Conservation (phyloP, 2,329 filamentous ascomycete genomes). For the Colletotrichum nymphaeae region DNA sequence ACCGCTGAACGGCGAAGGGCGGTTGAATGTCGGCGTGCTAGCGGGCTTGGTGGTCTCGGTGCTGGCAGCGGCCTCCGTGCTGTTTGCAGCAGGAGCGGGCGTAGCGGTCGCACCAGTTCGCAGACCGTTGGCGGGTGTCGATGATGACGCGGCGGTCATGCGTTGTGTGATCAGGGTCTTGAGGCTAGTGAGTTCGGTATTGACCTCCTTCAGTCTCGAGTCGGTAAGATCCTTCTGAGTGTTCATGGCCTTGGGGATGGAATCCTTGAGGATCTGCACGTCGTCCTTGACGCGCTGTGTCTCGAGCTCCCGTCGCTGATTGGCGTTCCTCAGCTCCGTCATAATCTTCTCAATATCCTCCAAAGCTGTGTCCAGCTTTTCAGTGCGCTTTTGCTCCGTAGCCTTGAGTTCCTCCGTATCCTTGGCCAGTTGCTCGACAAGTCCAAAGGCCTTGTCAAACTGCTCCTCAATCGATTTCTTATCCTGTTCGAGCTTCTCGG, state of each 20-base stretch:
- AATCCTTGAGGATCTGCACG: constrained; percentile 82
- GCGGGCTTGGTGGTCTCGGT: constrained; percentile 48
- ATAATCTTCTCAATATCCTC: constrained; percentile 88
- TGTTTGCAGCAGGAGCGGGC: constrained; percentile 34
- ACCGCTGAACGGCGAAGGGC: constrained; percentile 47
- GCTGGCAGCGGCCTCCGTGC: constrained; percentile 41
- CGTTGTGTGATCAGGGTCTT: constrained; percentile 84
- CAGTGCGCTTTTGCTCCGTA: constrained; percentile 85
- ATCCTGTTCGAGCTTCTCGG: constrained; percentile 92
- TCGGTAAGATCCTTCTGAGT: constrained; percentile 89
- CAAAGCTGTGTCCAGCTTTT: constrained; percentile 84
- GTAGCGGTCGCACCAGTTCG: constrained; percentile 41
- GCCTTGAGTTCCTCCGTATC: constrained; percentile 91
- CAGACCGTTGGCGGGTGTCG: constrained; percentile 39
- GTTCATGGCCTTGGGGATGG: constrained; percentile 89
- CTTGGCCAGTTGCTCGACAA: constrained; percentile 91
- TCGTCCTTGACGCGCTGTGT: constrained; percentile 88
- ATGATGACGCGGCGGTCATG: constrained; percentile 54
- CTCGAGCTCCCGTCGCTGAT: constrained; percentile 87
- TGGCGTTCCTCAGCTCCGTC: constrained; percentile 82
- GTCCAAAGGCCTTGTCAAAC: constrained; percentile 89
- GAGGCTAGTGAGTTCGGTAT: constrained; percentile 88
- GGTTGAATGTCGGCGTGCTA: constrained; percentile 42
- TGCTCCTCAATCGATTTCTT: constrained; percentile 93
- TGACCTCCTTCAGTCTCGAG: constrained; percentile 83